Evolutionary conservation across 495 filamentous ascomycete species (phyloP), one percentile per base, ranked within the genome.

Genomic region (Penicillium flavigenum): DNA sequence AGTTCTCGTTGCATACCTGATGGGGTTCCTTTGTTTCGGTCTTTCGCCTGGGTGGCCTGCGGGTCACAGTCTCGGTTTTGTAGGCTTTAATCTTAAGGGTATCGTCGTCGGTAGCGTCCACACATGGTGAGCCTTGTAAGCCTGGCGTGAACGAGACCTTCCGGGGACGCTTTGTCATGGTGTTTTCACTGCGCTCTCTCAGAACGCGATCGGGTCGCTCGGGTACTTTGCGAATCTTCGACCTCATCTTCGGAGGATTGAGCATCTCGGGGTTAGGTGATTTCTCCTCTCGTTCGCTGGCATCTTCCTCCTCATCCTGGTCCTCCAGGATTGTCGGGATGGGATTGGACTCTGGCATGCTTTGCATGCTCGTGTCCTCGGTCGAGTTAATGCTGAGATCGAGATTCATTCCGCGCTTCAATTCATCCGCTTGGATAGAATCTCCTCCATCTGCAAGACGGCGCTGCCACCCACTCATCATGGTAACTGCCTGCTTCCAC

Each of bases 401-500:
- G 8, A 91, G 79, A 26, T 78, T 78, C 68, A 96, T 76, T 1
- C 90, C 88, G 76, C 84, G 85, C 71, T 84, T 87, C 50, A 96
- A 69, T 66, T 96, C 92, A 27, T 96, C 91, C 26, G 92, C 78
- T 60, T 91, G 87, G 34, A 96, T 82, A 0, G 89, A 86, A 59
- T 88, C 85, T 14, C 92, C 92, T 54, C 85, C 88, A 50, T 86
- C 82, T 3, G 83, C 81, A 79, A 96, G 90, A 19, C 90, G 81
- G 67, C 85, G 87, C 56, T 92, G 87, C 94, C 95, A 98, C 27
- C 88, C 86, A 48, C 96, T 90, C 81, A 98, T 96, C 79, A 98
- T 81, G 31, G 83, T 80, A 2, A 97, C 83, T 2, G 93, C 88
- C 60, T 98, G 93, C 63, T 83, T 84, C 93, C 94, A 97, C 41